Base-by-base conservation (phyloP, 768 basidiomycete genomes). In the Pisolithus orientalis region DNA sequence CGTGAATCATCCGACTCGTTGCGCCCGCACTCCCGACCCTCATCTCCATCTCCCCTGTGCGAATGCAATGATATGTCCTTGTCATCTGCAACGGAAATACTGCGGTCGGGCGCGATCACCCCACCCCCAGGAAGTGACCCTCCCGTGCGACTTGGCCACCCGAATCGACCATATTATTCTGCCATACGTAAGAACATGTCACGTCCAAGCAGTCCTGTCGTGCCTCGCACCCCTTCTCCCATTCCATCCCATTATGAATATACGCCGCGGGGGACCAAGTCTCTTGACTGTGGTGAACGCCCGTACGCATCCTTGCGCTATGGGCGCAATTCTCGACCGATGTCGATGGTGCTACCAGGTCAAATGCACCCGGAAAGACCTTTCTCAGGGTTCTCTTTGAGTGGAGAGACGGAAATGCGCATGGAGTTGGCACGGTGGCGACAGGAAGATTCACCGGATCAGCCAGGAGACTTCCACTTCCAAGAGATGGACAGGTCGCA, bases 341-440 rank as follows among this genome's bases (percentile, higher is more conserved):
- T 58, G 66, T 68, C 63, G 54, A 57, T 64, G 65, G 61, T 58
- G 44, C 47, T 57, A 25, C 60, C 58, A 38, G 60, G 56, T 38
- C 57, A 54, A 48, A 49, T 57, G 40, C 56, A 56, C 42, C 55
- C 62, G 28, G 53, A 62, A 1, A 51, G 49, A 10, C 25, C 55
- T 4, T 27, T 58, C 34, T 61, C 65, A 13, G 80, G 80, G 13
- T 81, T 72, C 61, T 83, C 81, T 51, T 67, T 83, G 57, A 83
- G 80, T 49, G 81, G 81, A 10, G 79, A 82, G 65, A 79, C 76
- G 50, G 81, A 83, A 61, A 55, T 82, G 65, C 70, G 75, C 57
- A 81, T 82, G 78, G 74, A 76, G 1, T 63, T 81, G 34, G 80
- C 80, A 8, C 64, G 64, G 54, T 65, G 70, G 59, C 60, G 63